These are phyloP conservation scores for Incumbomyces lentus DNA, from an alignment of 2,329 filamentous ascomycete genomes.

Conservation along the genomic window DNA sequence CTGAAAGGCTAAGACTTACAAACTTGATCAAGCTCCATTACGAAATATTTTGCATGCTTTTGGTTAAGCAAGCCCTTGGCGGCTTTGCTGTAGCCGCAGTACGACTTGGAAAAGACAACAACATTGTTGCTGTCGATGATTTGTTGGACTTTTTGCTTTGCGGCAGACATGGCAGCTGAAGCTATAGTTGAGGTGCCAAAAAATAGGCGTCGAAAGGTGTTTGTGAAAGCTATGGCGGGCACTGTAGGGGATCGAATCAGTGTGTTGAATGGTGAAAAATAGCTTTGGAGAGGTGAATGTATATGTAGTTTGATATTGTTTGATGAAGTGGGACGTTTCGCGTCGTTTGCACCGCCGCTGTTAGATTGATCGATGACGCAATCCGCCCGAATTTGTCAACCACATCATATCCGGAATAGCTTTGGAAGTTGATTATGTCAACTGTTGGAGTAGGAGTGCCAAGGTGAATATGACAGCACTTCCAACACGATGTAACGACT, in stretches of 20 bases:
- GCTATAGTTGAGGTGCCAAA: conserved; percentile 41
- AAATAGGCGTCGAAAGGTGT: conserved; percentile 52
- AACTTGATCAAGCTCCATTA: conserved; percentile 76
- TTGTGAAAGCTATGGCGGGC: conserved; percentile 45
- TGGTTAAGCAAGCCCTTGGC: conserved; percentile 66
- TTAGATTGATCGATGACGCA: too few relatives aligned
- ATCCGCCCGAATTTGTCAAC: too few relatives aligned
- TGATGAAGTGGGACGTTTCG: too few relatives aligned
- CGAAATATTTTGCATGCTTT: conserved; percentile 60
- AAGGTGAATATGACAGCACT: too few relatives aligned
- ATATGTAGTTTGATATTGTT: too few relatives aligned
- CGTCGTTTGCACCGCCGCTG: too few relatives aligned
- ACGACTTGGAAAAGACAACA: conserved; percentile 93
- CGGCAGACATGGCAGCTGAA: conserved; percentile 66
- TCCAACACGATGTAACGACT: too few relatives aligned
- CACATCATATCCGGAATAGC: too few relatives aligned
- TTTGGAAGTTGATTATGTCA: too few relatives aligned
- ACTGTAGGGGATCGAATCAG: background rate
- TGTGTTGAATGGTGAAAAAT: background rate
- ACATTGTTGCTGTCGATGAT: conserved; percentile 86
- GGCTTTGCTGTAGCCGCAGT: conserved; percentile 83
- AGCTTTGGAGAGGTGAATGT: too few relatives aligned
- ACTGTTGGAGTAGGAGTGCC: background rate
- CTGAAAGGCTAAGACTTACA: conserved; percentile 44
- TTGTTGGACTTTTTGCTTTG: conserved; percentile 69